Base-by-base conservation (phyloP, 257 asterid genomes). In the Agastache rugosa region DNA sequence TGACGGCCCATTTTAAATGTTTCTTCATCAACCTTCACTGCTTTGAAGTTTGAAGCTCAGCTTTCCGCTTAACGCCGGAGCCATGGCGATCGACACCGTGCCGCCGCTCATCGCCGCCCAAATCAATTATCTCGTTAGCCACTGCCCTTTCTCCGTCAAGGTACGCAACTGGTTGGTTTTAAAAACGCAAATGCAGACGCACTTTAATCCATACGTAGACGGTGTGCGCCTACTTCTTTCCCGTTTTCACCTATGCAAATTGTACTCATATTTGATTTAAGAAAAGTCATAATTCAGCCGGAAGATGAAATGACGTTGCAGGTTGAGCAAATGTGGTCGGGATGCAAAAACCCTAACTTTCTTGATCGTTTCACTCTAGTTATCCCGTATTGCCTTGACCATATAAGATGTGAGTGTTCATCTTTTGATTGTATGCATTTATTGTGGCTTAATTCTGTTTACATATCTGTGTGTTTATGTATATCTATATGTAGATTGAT, bases 241-340 rank as follows among this genome's bases (percentile, higher is more conserved):
- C 37, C 29, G 29, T 10, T 55, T 55, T 8, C n/a, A 27, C 17
- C n/a, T 15, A 3, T 7, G 1, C 3, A 14, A 17, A 60, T 51
- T 20, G 16, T 35, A 25, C 5, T 58, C 19, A 5, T 37, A 5
- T 34, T 55, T 55, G 69, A 67, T 62, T 39, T 37, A 0, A 23
- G 29, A 35, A 4, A 20, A 34, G 3, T 48, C 51, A 37, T 56
- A 29, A 67, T 20, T 53, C 44, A 11, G 55, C 42, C 17, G 65
- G 62, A 61, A 53, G 29, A 25, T 6, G 48, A 41, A 34, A 19
- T 35, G 10, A 55, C 75, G 68, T 83, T 84, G 64, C 92, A 95
- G 99, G 91, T 95, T 78, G 98, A 92, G 67, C 91, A 89, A 54
- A 87, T 84, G 89, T 90, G 97, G 91, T 80, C 96, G 20, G 99